phyloP scores from a whole-genome alignment of 2,329 filamentous ascomycete genomes.

The Fusarium foetens region DNA sequence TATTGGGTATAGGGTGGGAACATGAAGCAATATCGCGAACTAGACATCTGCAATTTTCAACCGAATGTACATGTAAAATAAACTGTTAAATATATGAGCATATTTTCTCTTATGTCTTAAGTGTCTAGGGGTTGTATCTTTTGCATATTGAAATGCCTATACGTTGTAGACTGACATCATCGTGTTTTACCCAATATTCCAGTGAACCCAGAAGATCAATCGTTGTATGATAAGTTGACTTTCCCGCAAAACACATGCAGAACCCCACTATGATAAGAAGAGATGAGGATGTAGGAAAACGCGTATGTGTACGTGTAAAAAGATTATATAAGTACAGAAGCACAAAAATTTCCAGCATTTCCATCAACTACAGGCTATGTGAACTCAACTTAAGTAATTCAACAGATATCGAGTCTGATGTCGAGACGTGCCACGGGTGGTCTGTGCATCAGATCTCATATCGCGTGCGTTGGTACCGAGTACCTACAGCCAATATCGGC shows the following conservation, averaged over 20 bases:
- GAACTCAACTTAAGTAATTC: neutral
- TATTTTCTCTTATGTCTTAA: neutral
- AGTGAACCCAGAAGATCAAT: neutral
- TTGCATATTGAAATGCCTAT: neutral
- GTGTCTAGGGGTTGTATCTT: neutral
- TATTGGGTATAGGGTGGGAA: conserved; percentile 21
- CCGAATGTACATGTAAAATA: neutral
- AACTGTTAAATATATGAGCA: no score
- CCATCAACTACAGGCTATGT: neutral
- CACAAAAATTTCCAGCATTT: neutral
- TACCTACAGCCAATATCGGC: neutral
- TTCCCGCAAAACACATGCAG: neutral
- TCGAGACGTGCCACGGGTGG: conserved; percentile 19
- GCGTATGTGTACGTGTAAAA: neutral
- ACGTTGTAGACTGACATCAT: neutral
- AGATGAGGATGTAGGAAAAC: neutral
- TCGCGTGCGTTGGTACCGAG: conserved; percentile 13
- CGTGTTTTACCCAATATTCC: neutral
- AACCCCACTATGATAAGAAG: neutral
- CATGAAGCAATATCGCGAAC: neutral
- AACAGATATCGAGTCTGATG: conserved; percentile 4
- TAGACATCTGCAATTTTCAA: neutral
- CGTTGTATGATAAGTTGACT: rapidly evolving
- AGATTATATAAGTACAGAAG: rapidly evolving
- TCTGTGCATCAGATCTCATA: conserved; percentile 20